phyloP scores from a whole-genome alignment of 129 eudicot genomes.

The Flaveria trinervia region DNA sequence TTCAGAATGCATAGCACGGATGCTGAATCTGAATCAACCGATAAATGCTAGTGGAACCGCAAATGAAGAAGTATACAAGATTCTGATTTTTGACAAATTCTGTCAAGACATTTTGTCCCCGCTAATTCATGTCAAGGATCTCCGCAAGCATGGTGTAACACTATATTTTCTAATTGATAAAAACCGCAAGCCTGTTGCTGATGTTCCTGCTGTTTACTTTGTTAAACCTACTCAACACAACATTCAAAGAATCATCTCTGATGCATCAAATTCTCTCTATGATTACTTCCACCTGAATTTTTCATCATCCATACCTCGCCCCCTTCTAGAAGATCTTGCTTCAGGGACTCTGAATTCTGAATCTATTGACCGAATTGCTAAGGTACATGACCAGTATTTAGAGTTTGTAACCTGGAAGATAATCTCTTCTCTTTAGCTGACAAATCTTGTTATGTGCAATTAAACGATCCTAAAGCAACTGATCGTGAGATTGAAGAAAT shows the following conservation, averaged over 20 bases:
- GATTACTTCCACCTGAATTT: conserved; percentile 87
- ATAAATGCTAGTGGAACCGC: conserved; percentile 61
- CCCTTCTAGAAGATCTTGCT: conserved; percentile 80
- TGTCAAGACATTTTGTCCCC: conserved; percentile 91
- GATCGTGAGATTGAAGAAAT: conserved; percentile 85
- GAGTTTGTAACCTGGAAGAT: conserved; percentile 93
- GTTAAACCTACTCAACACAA: conserved; percentile 63
- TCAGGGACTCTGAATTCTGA: conserved; percentile 69
- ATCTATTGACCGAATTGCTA: conserved; percentile 62
- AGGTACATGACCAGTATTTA: conserved; percentile 91
- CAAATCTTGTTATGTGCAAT: conserved; percentile 66
- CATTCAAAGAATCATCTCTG: conserved; percentile 66
- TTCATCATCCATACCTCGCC: conserved; percentile 83
- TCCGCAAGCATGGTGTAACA: conserved; percentile 97
- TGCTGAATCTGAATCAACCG: conserved; percentile 96
- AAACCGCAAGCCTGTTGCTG: conserved; percentile 81
- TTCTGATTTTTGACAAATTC: conserved; percentile 78
- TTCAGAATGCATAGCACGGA: conserved; percentile 83
- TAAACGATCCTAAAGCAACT: conserved; percentile 89
- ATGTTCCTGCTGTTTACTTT: conserved; percentile 97
- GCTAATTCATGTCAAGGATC: conserved; percentile 87
- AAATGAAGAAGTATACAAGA: conserved; percentile 90
- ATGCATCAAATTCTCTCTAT: conserved; percentile 63
- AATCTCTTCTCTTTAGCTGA: conserved; percentile 74
- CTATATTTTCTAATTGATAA: conserved; percentile 82